Conservation (phyloP, 192 early-diverging fungal genomes). For the Podila verticillata region DNA sequence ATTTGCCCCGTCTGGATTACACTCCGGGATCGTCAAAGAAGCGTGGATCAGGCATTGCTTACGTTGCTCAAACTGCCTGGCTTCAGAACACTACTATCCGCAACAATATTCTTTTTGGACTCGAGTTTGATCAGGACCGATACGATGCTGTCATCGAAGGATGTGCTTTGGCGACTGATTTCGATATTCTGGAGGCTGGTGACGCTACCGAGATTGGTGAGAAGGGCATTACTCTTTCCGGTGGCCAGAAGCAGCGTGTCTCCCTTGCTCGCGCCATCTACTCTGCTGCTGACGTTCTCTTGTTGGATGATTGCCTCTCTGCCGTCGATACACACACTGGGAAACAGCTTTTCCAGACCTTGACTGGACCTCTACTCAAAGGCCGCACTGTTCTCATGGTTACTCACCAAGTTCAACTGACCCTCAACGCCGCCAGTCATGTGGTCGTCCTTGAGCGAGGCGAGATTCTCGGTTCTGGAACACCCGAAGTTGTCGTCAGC, state of each 20-base stretch:
- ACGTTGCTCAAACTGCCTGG: conserved; percentile 79
- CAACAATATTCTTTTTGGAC: conserved; percentile 87
- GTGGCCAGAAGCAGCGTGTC: conserved; percentile 90
- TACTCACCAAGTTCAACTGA: conserved; percentile 83
- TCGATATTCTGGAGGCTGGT: conserved; percentile 85
- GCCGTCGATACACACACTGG: conserved; percentile 97
- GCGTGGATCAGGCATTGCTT: conserved; percentile 73
- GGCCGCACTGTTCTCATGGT: conserved; percentile 89
- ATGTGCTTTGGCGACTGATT: conserved; percentile 89
- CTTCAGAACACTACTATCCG: conserved; percentile 79
- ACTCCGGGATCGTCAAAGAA: conserved; percentile 29
- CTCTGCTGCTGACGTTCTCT: conserved; percentile 66
- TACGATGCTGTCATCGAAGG: conserved; percentile 86
- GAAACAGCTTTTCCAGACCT: conserved; percentile 82
- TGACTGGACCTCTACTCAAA: conserved; percentile 76
- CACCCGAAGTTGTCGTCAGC: conserved; percentile 55
- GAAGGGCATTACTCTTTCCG: conserved; percentile 85
- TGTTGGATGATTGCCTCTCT: conserved; percentile 90
- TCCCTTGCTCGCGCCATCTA: conserved; percentile 90
- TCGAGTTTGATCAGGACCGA: conserved; percentile 71
- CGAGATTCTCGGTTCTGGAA: conserved; percentile 60
- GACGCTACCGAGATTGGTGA: conserved; percentile 96
- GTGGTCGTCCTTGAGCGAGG: conserved; percentile 72
- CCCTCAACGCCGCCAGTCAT: conserved; percentile 61
- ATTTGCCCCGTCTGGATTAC: conserved; percentile 54